Evolutionary conservation across 2,329 filamentous ascomycete genomes (phyloP).

Genomic region (Graphilbum ipis-grandicollis): DNA sequence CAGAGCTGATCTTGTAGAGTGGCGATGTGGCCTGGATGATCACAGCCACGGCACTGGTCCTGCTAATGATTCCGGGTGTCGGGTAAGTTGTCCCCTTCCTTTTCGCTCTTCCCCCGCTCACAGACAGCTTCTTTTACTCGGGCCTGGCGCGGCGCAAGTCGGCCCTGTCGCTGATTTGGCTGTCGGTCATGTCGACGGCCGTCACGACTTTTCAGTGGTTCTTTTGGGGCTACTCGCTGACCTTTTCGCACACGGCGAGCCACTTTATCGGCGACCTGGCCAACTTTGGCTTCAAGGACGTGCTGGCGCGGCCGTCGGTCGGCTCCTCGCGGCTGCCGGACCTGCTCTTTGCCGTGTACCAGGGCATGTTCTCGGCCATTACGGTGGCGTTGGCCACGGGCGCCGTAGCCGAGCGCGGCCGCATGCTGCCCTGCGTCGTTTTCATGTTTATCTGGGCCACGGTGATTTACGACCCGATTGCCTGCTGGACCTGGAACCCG

Average conservation of each 20-base stretch:
- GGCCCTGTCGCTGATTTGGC: conserved; percentile 76
- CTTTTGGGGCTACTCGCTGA: conserved; percentile 76
- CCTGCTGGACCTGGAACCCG: conserved; percentile 89
- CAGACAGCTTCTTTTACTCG: conserved; percentile 77
- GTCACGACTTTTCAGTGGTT: conserved; percentile 89
- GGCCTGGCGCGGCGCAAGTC: conserved; percentile 80
- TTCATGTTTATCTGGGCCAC: conserved; percentile 93
- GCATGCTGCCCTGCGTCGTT: conserved; percentile 73
- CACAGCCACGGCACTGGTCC: conserved; percentile 61
- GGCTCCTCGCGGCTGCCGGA: conserved; percentile 61
- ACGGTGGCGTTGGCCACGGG: conserved; percentile 74
- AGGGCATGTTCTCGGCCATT: conserved; percentile 77
- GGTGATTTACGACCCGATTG: conserved; percentile 79
- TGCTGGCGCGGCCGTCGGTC: conserved; percentile 59
- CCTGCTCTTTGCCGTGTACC: conserved; percentile 70
- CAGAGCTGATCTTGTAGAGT: conserved; percentile 28
- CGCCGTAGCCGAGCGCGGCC: conserved; percentile 61
- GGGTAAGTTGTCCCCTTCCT: conserved; percentile 29
- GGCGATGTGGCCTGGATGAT: conserved; percentile 81
- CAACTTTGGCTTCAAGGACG: conserved; percentile 65
- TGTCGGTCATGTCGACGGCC: conserved; percentile 71
- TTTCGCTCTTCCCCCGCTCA: neutral
- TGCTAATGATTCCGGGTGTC: conserved; percentile 87
- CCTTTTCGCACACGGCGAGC: conserved; percentile 63
- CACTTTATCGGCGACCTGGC: conserved; percentile 61